These are phyloP conservation scores for Peronosclerospora sorghi DNA, from an alignment of 352 stramenopile genomes.

Conservation along the genomic window DNA sequence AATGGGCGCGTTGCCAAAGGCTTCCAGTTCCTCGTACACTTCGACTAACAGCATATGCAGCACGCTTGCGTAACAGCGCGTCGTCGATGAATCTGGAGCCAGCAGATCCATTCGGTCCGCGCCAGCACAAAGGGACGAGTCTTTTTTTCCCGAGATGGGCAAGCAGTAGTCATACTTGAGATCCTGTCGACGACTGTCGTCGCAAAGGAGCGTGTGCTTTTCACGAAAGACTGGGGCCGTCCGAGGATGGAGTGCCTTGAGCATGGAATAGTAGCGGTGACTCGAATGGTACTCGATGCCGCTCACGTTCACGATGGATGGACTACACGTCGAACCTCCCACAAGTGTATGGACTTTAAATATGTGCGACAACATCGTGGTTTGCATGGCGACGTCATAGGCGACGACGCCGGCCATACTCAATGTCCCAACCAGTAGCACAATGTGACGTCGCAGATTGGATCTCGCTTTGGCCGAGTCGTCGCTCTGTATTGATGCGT, in stretches of 20 bases:
- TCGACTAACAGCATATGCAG: slow-evolving; percentile 46
- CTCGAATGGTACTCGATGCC: slow-evolving; percentile 7
- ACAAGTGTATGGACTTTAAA: no score
- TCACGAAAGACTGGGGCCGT: slow-evolving; percentile 13
- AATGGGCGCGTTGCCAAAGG: slow-evolving; percentile 10
- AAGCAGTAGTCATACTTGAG: slow-evolving; percentile 23
- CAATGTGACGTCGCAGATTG: no score
- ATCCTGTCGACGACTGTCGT: neutral
- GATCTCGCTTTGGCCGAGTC: no score
- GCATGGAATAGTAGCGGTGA: slow-evolving; percentile 10
- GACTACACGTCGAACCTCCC: slow-evolving; percentile 1
- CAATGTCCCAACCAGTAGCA: neutral
- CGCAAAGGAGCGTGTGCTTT: slow-evolving; percentile 11
- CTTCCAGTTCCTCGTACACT: slow-evolving; percentile 32
- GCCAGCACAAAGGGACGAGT: slow-evolving; percentile 26
- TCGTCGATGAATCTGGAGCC: slow-evolving; percentile 2
- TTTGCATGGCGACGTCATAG: slow-evolving; percentile 8
- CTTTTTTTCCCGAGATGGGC: slow-evolving; percentile 33
- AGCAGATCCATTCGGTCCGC: slow-evolving; percentile 41
- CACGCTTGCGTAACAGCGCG: slow-evolving; percentile 34
- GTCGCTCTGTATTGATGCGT: no score
- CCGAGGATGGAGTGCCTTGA: neutral
- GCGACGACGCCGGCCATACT: slow-evolving; percentile 2
- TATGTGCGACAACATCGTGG: no score
- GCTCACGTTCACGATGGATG: slow-evolving; percentile 4